Base-by-base conservation (phyloP, 805 yeast species). In the Sungouiella thailandica region DNA sequence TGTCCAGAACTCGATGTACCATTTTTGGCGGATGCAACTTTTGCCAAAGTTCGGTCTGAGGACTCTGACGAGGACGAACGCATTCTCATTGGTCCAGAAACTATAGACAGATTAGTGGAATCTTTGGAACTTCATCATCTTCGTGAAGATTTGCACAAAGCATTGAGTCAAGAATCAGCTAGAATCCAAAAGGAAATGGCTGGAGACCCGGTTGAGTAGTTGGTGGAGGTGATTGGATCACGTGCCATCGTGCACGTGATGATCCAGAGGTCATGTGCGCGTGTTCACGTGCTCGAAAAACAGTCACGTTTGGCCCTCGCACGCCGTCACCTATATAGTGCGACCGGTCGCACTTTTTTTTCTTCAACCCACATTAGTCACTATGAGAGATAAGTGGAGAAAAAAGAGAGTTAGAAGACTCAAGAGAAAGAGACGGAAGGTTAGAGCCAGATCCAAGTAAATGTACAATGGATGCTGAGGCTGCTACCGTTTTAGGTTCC, bases 371-470 rank as follows among this genome's bases (percentile, higher is more conserved):
- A 33, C 43, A 47, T 50, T 50, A 51, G 58, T 62, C 57, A 59
- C 64, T 62, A 84, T 84, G 95, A 83, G 95, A 82, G 81, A 84
- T 76, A 89, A 89, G 84, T 89, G 97, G 97, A 90, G 96, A 85
- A 90, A 90, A 85, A 90, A 90, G 95, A 90, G 97, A 89, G 95
- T 84, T 74, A 89, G 97, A 86, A 87, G 97, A 86, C 85, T 90
- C 70, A 90, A 90, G 86, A 87, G 97, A 81, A 90, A 90, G 95
- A 86, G 97, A 84, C 96, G 97, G 97, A 90, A 90, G 96, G 96
- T 90, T 66, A 87, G 97, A 86, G 97, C 97, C 76, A 88, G 97
- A 86, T 86, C 96, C 80, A 85, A 85, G 82, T 85, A 83, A 83
- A 78, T 84, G 83, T 67, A 64, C 67, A n/a, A n/a, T n/a, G n/a